Evolutionary conservation across 106 monocot genomes (phyloP).

Genomic region (Dendrobium chrysotoxum): DNA sequence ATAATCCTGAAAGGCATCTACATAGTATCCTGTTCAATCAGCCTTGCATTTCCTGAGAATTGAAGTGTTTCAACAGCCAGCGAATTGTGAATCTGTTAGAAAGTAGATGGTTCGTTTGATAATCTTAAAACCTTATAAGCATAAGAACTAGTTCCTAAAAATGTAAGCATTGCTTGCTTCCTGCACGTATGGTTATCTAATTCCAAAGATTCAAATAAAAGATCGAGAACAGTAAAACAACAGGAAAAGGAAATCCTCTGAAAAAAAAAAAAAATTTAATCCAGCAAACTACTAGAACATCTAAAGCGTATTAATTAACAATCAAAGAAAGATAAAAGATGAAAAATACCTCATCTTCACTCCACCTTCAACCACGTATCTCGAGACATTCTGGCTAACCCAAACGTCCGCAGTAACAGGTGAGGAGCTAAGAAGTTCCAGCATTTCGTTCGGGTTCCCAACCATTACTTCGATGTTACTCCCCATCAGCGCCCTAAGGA

Average conservation of each 20-base stretch:
- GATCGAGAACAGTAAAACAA: background rate
- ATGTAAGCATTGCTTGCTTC: no score
- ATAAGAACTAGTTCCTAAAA: no score
- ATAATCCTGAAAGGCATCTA: background rate
- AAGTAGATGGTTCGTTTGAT: background rate
- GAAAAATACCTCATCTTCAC: conserved; percentile 55
- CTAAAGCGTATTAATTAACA: background rate
- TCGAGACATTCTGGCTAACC: conserved; percentile 66
- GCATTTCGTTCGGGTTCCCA: conserved; percentile 76
- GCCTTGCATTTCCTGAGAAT: background rate
- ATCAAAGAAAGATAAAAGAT: background rate
- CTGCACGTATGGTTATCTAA: background rate
- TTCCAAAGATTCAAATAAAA: background rate
- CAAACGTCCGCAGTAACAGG: conserved; percentile 52
- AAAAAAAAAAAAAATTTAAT: background rate
- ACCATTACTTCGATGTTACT: conserved; percentile 87
- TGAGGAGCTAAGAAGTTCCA: conserved; percentile 43
- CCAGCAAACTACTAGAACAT: background rate
- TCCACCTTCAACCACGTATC: conserved; percentile 66
- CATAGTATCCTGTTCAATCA: no score
- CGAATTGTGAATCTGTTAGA: background rate
- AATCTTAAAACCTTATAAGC: no score
- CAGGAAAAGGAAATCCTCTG: background rate
- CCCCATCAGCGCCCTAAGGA: conserved; percentile 71
- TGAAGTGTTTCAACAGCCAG: background rate